A percentile compares a stretch with the other conserved stretches of the same genome.
Evolutionary conservation across 805 yeast genomes (phyloP).

Genomic region (Metschnikowia peoriensis): DNA sequence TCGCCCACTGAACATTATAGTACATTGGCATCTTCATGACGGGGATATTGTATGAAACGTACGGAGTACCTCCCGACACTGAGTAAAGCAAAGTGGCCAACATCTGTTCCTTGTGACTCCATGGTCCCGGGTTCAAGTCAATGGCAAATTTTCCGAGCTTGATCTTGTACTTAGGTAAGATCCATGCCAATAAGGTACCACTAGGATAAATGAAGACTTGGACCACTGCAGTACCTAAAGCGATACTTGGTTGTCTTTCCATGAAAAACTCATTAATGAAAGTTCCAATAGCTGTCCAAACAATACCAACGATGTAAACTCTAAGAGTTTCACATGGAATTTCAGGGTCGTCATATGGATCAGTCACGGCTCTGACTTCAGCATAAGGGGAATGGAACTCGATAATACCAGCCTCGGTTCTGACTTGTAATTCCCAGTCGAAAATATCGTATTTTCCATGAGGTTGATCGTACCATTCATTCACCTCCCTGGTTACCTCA

Average conservation of each 20-base stretch:
- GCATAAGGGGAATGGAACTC: conserved; percentile 49
- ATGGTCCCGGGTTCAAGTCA: conserved; percentile 60
- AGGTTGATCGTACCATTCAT: neutral
- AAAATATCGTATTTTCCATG: conserved; percentile 5
- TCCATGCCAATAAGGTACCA: conserved; percentile 37
- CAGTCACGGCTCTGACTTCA: conserved; percentile 63
- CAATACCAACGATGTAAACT: conserved; percentile 47
- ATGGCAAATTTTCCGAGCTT: conserved; percentile 33
- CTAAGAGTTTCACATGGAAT: conserved; percentile 52
- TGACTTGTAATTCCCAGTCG: conserved; percentile 37
- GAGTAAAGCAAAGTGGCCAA: conserved; percentile 48
- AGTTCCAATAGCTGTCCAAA: conserved; percentile 52
- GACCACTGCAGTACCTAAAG: conserved; percentile 15
- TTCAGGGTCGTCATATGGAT: conserved; percentile 49
- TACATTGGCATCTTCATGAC: conserved; percentile 25
- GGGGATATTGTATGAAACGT: conserved; percentile 29
- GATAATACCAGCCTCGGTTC: conserved; percentile 38
- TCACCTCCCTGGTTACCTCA: neutral
- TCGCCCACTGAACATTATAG: conserved; percentile 29
- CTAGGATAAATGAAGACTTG: conserved; percentile 21
- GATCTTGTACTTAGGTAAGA: conserved; percentile 42
- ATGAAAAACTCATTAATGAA: conserved; percentile 56
- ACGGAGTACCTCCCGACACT: conserved; percentile 29
- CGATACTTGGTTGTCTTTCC: conserved; percentile 18
- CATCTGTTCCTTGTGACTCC: conserved; percentile 66